phyloP scores from a whole-genome alignment of 1,284 basidiomycete genomes.

The Boletellus deceptivus region DNA sequence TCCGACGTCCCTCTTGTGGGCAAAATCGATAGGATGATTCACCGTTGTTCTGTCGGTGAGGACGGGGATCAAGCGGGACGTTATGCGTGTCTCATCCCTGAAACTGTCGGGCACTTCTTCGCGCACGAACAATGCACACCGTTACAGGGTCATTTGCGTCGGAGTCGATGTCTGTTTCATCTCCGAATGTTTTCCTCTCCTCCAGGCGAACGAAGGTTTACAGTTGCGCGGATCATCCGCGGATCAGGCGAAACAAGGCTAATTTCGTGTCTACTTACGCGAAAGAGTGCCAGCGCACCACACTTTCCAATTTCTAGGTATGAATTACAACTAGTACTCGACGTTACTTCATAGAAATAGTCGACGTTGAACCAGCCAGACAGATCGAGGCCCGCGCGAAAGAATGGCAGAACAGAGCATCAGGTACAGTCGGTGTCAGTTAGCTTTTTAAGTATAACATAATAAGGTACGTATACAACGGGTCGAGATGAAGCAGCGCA shows the following conservation, averaged over 20 bases:
- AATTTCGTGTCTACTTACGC: constrained; percentile 13
- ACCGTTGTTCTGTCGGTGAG: too few relatives aligned
- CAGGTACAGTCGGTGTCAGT: constrained; percentile 23
- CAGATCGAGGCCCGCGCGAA: constrained; percentile 4
- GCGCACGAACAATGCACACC: neutral
- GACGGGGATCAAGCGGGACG: too few relatives aligned
- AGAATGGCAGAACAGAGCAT: constrained; percentile 8
- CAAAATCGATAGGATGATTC: too few relatives aligned
- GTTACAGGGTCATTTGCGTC: constrained; percentile 8
- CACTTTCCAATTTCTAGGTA: constrained; percentile 7
- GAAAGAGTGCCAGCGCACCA: constrained; percentile 10
- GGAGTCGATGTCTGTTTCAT: constrained; percentile 30
- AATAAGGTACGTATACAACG: constrained; percentile 32
- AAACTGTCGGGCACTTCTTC: neutral
- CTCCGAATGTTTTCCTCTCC: constrained; percentile 25
- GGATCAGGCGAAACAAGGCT: constrained; percentile 19
- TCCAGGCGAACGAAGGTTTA: constrained; percentile 20
- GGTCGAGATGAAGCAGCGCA: constrained; percentile 20
- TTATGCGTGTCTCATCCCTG: too few relatives aligned
- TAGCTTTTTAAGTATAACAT: constrained; percentile 36
- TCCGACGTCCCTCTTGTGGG: too few relatives aligned
- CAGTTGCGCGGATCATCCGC: constrained; percentile 29
- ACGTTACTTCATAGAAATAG: constrained; percentile 10
- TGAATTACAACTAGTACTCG: constrained; percentile 7
- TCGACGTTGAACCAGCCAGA: constrained; percentile 8